Evolutionary conservation across 164 flowering plant species (phyloP).

Genomic region (Sextonia rubra): DNA sequence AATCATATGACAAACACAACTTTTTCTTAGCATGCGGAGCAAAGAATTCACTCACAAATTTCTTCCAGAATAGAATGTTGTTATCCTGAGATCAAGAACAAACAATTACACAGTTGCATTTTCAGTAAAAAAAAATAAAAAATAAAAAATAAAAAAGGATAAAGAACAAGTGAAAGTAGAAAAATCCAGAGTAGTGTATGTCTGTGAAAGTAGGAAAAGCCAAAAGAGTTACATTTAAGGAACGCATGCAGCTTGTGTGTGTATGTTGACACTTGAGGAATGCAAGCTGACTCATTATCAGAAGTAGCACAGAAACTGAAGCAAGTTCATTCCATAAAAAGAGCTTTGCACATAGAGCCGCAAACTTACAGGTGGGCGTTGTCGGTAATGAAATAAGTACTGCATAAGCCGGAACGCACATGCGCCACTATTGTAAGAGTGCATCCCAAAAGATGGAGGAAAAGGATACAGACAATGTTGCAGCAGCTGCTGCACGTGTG

Average conservation of each 20-base stretch:
- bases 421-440: slow-evolving; percentile 73
- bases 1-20: slow-evolving; percentile 91
- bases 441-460: slow-evolving; percentile 37
- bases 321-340: background rate
- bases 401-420: slow-evolving; percentile 96
- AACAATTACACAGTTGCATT: background rate
- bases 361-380: slow-evolving; percentile 71
- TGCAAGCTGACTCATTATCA: no score
- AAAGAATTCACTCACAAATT: slow-evolving; percentile 86
- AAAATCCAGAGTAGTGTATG: background rate
- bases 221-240: background rate
- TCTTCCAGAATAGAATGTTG: slow-evolving; percentile 85
- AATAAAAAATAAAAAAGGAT: no score
- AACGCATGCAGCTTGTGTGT: background rate
- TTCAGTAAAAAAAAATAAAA: no score
- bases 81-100: slow-evolving; percentile 49
- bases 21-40: slow-evolving; percentile 95
- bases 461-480: slow-evolving; percentile 40
- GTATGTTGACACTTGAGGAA: no score
- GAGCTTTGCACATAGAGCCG: background rate
- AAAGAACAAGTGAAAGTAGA: background rate
- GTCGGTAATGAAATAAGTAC: slow-evolving; percentile 87
- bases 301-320: background rate
- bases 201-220: no score
- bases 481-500: slow-evolving; percentile 57